A percentile compares a stretch with the other conserved stretches of the same genome.
phyloP scores from a whole-genome alignment of 192 early-diverging fungal species.

The Backusella psychrophila region DNA sequence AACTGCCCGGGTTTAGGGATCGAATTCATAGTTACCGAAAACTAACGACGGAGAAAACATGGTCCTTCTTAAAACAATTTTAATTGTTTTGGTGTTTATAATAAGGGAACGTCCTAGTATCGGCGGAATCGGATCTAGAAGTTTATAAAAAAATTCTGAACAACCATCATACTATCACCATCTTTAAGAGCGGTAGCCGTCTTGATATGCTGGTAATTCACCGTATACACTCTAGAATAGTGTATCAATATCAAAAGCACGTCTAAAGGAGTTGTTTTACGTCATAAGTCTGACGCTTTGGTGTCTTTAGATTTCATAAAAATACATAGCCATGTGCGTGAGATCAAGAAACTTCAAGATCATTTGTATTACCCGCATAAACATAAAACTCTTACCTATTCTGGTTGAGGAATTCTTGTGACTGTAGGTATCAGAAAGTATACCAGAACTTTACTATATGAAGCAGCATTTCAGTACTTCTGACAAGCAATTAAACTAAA shows the following conservation, averaged over 20 bases:
- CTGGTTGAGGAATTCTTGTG: too few relatives aligned
- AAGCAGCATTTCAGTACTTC: too few relatives aligned
- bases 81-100: neutral
- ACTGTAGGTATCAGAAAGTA: too few relatives aligned
- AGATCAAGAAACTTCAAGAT: too few relatives aligned
- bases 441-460: too few relatives aligned
- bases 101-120: neutral
- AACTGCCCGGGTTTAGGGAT: too few relatives aligned
- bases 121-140: neutral
- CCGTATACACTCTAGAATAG: neutral
- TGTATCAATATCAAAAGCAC: neutral
- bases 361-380: too few relatives aligned
- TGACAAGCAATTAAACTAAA: too few relatives aligned
- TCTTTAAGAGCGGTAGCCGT: neutral
- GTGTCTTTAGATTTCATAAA: too few relatives aligned
- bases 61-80: neutral
- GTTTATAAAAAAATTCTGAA: neutral
- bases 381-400: too few relatives aligned
- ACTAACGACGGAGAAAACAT: neutral
- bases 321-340: too few relatives aligned
- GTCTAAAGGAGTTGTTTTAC: neutral
- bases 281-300: neutral
- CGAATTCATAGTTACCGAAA: neutral
- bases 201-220: neutral
- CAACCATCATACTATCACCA: neutral